These are phyloP conservation scores for Vicia sativa DNA, from an alignment of 306 rosid genomes.

Conservation along the genomic window DNA sequence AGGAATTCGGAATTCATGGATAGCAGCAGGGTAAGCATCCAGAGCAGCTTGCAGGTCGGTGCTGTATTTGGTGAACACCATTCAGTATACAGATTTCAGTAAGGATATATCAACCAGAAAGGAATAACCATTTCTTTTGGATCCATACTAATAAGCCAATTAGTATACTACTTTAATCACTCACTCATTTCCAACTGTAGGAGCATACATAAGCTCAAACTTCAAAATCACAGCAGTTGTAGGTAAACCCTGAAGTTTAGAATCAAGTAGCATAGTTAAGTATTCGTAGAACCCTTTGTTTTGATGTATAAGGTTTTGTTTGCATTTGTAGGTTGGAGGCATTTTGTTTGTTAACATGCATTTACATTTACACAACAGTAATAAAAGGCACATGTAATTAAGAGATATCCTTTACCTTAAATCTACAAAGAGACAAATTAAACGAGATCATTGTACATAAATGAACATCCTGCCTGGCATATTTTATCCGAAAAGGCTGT, in stretches of 20 bases:
- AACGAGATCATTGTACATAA: conserved; percentile 82
- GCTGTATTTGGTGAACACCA: conserved; percentile 45
- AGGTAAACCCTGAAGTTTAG: conserved; percentile 61
- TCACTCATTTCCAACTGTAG: conserved; percentile 65
- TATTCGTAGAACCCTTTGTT: no score
- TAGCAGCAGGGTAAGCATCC: conserved; percentile 67
- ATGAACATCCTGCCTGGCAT: conserved; percentile 84
- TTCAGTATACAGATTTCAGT: conserved; percentile 44
- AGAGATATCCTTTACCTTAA: conserved; percentile 51
- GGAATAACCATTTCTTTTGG: conserved; percentile 23
- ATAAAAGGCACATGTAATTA: no score
- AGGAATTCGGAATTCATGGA: conserved; percentile 82
- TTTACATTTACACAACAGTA: no score
- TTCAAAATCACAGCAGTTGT: conserved; percentile 70
- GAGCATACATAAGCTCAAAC: conserved; percentile 87
- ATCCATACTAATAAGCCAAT: neutral
- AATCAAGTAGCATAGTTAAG: conserved; percentile 14
- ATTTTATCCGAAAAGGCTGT: conserved; percentile 82
- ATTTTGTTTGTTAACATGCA: no score
- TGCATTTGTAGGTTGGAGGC: no score
- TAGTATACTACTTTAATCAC: conserved; percentile 29
- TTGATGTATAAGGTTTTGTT: no score
- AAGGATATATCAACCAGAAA: conserved; percentile 22
- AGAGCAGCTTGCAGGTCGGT: conserved; percentile 62
- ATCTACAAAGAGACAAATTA: conserved; percentile 54